phyloP scores from a whole-genome alignment of 805 yeast genomes.

The Lipomyces spencermartinsiae region DNA sequence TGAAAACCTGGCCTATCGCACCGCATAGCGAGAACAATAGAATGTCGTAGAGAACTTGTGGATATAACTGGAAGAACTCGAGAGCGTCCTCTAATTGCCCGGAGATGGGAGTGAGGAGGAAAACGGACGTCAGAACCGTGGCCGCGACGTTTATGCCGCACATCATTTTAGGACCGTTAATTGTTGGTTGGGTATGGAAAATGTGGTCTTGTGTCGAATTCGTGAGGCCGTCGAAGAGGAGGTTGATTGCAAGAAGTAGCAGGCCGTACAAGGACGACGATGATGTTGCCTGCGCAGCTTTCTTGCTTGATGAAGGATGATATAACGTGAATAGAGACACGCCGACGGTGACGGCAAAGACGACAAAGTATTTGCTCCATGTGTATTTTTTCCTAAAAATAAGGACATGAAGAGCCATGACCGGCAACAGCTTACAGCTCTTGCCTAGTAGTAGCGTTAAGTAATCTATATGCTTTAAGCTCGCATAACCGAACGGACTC shows the following conservation, averaged over 20 bases:
- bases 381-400: conserved; percentile 78
- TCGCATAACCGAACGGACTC: conserved; percentile 80
- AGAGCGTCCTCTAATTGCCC: conserved; percentile 59
- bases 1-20: conserved; percentile 92
- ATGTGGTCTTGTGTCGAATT: conserved; percentile 92
- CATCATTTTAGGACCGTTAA: conserved; percentile 91
- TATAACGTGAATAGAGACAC: conserved; percentile 77
- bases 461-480: conserved; percentile 83
- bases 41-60: conserved; percentile 64
- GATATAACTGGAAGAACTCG: conserved; percentile 58
- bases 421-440: conserved; percentile 92
- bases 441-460: conserved; percentile 85
- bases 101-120: conserved; percentile 50
- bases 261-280: conserved; percentile 59
- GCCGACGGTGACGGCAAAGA: conserved; percentile 78
- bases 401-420: conserved; percentile 80
- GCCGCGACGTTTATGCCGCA: conserved; percentile 63
- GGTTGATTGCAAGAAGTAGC: conserved; percentile 60
- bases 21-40: conserved; percentile 76
- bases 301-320: conserved; percentile 45
- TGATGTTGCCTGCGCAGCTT: conserved; percentile 50
- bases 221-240: conserved; percentile 87
- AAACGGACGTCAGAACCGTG: conserved; percentile 49
- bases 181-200: conserved; percentile 56
- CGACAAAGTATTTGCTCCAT: conserved; percentile 76